Percentiles rank a stretch among this genome's conserved stretches.
phyloP scores from a whole-genome alignment of 306 rosid genomes.

The Ochetophila trinervis region DNA sequence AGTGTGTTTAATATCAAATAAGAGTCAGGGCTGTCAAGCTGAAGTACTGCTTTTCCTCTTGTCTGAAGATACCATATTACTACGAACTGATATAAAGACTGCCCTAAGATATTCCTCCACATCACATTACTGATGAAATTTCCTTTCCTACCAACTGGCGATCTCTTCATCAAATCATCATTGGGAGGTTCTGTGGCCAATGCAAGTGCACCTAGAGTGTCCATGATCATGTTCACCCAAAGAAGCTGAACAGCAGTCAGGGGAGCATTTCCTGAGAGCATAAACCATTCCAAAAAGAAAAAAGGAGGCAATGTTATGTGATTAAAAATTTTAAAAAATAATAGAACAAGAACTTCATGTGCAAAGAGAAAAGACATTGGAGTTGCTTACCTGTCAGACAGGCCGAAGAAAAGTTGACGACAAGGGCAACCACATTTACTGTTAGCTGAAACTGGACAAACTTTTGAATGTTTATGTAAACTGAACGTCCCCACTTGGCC shows the following conservation, averaged over 20 bases:
- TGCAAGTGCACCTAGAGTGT: constrained; percentile 98
- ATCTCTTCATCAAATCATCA: constrained; percentile 79
- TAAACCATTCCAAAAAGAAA: constrained; percentile 12
- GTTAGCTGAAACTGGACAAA: constrained; percentile 98
- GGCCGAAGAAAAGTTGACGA: constrained; percentile 94
- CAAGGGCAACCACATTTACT: constrained; percentile 89
- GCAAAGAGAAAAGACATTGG: constrained; percentile 18
- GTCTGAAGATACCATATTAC: constrained; percentile 89
- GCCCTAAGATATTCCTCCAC: constrained; percentile 98
- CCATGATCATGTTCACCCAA: constrained; percentile 99
- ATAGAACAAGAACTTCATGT: constrained; percentile 3
- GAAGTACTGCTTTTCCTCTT: constrained; percentile 69
- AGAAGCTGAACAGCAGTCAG: constrained; percentile 99
- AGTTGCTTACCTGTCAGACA: constrained; percentile 75
- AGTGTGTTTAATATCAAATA: constrained; percentile 79
- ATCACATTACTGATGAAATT: constrained; percentile 89
- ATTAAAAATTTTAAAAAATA: constrained; percentile 6
- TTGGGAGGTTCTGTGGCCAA: constrained; percentile 94
- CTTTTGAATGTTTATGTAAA: constrained; percentile 91
- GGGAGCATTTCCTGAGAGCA: constrained; percentile 74
- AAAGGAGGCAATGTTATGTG: not conserved
- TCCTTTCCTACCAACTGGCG: constrained; percentile 97
- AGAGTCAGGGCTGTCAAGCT: constrained; percentile 63
- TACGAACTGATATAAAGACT: constrained; percentile 79
- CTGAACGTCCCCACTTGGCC: constrained; percentile 99